These are phyloP conservation scores for Fraxinus americana DNA, from an alignment of 257 asterid genomes.

Conservation along the genomic window DNA sequence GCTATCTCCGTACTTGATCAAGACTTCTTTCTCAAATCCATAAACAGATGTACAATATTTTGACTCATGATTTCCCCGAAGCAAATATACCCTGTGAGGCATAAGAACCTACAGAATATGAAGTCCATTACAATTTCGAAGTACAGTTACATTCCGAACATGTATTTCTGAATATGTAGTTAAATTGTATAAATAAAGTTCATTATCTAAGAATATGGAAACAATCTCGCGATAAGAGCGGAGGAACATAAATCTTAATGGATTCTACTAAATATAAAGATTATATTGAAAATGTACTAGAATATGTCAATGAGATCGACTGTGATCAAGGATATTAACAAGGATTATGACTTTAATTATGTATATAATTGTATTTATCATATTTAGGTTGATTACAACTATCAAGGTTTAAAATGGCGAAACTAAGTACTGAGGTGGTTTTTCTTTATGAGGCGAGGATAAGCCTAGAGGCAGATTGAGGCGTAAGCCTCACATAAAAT, in stretches of 20 bases:
- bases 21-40: slow-evolving; percentile 95
- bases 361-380: no score
- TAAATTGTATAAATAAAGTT: not conserved
- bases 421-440: no score
- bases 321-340: no score
- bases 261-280: not conserved
- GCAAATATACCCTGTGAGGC: slow-evolving; percentile 84
- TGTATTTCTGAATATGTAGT: slow-evolving; percentile 1
- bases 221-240: not conserved
- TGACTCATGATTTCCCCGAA: slow-evolving; percentile 96
- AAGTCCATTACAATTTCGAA: slow-evolving; percentile 25
- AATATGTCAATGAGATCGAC: not conserved
- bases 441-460: no score
- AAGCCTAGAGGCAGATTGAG: no score
- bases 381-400: no score
- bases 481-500: no score
- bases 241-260: not conserved
- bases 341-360: no score
- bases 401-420: no score
- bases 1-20: slow-evolving; percentile 69
- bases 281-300: not conserved
- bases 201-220: slow-evolving; percentile 13
- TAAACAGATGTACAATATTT: slow-evolving; percentile 96
- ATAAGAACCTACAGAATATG: slow-evolving; percentile 62
- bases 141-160: slow-evolving; percentile 5